Conservation (phyloP, 2,329 filamentous ascomycete genomes). For the Exserohilum turcica region DNA sequence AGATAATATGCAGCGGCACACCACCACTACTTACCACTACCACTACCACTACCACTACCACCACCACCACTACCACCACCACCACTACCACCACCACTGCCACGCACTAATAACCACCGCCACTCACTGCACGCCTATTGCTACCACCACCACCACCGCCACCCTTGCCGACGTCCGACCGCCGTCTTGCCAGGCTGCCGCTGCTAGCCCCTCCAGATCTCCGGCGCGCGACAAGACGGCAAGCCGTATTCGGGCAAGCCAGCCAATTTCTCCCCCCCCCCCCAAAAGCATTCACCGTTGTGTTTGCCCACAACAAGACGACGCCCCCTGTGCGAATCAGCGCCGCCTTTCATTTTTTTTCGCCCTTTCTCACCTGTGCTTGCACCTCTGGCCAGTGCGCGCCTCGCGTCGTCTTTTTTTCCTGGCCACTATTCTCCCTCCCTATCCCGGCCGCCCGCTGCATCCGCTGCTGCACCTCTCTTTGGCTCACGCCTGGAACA, state of each 20-base stretch:
- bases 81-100: no score
- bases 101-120: no score
- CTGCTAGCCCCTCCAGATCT: constrained; percentile 28
- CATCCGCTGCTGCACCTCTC: constrained; percentile 36
- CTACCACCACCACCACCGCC: no score
- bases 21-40: no score
- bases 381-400: constrained; percentile 30
- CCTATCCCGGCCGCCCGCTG: constrained; percentile 26
- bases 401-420: constrained; percentile 23
- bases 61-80: no score
- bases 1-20: constrained; percentile 46
- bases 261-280: constrained; percentile 35
- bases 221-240: constrained; percentile 25
- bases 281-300: constrained; percentile 13
- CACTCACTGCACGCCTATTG: no score
- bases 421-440: constrained; percentile 33
- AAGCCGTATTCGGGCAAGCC: constrained; percentile 26
- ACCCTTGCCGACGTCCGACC: neutral
- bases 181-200: neutral
- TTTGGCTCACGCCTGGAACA: constrained; percentile 30
- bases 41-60: no score
- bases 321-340: constrained; percentile 18
- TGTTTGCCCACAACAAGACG: constrained; percentile 17
- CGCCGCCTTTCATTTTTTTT: constrained; percentile 20
- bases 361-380: constrained; percentile 24